A percentile compares a stretch with the other conserved stretches of the same genome.
phyloP scores from a whole-genome alignment of 768 basidiomycete genomes.

The Boletus insuetus region DNA sequence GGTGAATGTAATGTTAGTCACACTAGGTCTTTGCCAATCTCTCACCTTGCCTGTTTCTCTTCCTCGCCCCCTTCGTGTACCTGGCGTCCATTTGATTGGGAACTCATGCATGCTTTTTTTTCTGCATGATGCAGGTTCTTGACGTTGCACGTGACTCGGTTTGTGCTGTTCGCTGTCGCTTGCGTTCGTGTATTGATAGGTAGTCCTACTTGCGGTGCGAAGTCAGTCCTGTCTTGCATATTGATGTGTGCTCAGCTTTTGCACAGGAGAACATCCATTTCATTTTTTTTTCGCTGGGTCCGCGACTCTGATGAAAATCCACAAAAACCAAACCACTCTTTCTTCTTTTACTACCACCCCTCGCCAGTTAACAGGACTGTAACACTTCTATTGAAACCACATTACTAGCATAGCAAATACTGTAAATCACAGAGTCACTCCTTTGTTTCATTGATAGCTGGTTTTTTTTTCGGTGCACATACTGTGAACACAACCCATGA shows the following conservation, averaged over 20 bases:
- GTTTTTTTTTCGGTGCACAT: slow-evolving; percentile 26
- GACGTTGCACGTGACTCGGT: slow-evolving; percentile 22
- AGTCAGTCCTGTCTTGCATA: slow-evolving; percentile 24
- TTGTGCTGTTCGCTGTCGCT: slow-evolving; percentile 33
- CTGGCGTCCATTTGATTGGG: slow-evolving; percentile 10
- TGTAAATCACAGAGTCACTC: slow-evolving; percentile 29
- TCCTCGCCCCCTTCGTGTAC: not conserved
- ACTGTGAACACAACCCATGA: slow-evolving; percentile 9
- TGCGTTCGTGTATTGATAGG: slow-evolving; percentile 52
- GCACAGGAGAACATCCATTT: slow-evolving; percentile 10
- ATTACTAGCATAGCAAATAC: slow-evolving; percentile 25
- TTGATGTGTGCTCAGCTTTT: slow-evolving; percentile 23
- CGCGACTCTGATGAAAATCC: slow-evolving; percentile 25
- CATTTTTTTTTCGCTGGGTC: slow-evolving; percentile 15
- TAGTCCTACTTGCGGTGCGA: slow-evolving; percentile 46
- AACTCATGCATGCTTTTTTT: slow-evolving; percentile 20
- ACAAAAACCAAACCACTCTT: slow-evolving; percentile 24
- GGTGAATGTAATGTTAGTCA: slow-evolving; percentile 40
- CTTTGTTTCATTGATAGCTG: slow-evolving; percentile 21
- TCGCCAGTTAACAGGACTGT: slow-evolving; percentile 28
- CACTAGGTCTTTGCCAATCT: slow-evolving; percentile 13
- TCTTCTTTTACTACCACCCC: slow-evolving; percentile 16
- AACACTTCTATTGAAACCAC: slow-evolving; percentile 21
- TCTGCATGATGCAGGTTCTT: slow-evolving; percentile 32
- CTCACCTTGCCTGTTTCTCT: not conserved